Conservation (phyloP, 768 basidiomycete species). For the Boletus rex-veris region DNA sequence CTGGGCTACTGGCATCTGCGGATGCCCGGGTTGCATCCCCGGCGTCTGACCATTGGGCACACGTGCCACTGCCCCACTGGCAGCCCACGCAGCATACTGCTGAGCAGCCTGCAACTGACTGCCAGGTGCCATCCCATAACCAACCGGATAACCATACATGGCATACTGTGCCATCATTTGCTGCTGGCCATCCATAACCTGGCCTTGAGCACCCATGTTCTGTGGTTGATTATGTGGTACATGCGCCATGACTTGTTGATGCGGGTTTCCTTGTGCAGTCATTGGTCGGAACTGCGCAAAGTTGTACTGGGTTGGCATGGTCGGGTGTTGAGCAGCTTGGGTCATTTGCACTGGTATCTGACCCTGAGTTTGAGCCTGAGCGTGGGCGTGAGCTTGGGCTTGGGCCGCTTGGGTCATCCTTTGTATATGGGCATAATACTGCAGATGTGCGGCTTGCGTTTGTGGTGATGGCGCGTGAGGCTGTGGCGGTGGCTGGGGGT, state of each 20-base stretch:
- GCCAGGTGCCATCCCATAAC: constrained; percentile 18
- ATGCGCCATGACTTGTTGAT: constrained; percentile 24
- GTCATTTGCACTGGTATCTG: constrained; percentile 24
- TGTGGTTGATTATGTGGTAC: constrained; percentile 30
- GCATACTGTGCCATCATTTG: constrained; percentile 29
- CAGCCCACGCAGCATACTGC: constrained; percentile 24
- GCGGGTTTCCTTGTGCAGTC: constrained; percentile 25
- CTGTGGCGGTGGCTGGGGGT: constrained; percentile 27
- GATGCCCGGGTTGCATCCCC: constrained; percentile 28
- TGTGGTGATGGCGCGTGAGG: constrained; percentile 15
- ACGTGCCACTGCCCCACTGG: constrained; percentile 14
- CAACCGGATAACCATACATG: constrained; percentile 26
- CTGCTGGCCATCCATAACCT: constrained; percentile 26
- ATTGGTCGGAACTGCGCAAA: constrained; percentile 35
- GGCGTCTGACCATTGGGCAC: constrained; percentile 25
- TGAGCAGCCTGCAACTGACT: constrained; percentile 13
- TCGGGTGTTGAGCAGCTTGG: constrained; percentile 26
- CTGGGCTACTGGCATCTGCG: constrained; percentile 29
- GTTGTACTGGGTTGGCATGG: constrained; percentile 31
- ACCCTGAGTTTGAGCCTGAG: constrained; percentile 21
- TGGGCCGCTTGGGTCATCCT: constrained; percentile 22
- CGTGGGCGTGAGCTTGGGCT: constrained; percentile 19
- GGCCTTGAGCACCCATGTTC: constrained; percentile 23
- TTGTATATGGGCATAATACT: constrained; percentile 20
- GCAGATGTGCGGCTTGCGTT: constrained; percentile 19